Conservation (phyloP, 768 basidiomycete genomes). For the Agaricus blazei region DNA sequence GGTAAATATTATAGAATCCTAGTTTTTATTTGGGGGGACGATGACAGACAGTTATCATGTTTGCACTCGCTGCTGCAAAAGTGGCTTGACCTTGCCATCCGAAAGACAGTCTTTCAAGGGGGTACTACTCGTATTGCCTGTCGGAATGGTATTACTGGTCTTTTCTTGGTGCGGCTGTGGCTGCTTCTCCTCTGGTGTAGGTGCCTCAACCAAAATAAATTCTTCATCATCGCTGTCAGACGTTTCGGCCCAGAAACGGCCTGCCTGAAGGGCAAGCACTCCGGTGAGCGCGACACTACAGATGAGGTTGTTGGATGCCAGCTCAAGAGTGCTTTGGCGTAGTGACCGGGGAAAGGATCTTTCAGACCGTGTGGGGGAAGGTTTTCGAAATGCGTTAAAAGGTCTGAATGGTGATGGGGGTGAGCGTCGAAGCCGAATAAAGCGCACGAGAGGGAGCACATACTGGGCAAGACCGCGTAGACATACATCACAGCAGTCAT, state of each 20-base stretch:
- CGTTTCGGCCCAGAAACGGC: slow-evolving; percentile 80
- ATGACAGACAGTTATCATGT: slow-evolving; percentile 1
- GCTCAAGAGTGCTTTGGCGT: slow-evolving; percentile 62
- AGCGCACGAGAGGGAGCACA: slow-evolving; percentile 21
- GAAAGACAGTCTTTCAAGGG: slow-evolving; percentile 5
- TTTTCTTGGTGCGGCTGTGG: background rate
- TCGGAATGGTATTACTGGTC: background rate
- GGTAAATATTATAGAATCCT: no score
- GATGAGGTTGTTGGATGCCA: slow-evolving; percentile 80
- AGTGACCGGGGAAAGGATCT: slow-evolving; percentile 57
- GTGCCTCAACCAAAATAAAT: slow-evolving; percentile 22
- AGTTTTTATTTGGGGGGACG: background rate
- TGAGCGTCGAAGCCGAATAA: slow-evolving; percentile 1
- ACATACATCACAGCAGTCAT: slow-evolving; percentile 69
- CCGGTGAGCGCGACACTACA: slow-evolving; percentile 87
- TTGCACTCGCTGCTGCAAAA: slow-evolving; percentile 23
- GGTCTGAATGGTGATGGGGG: slow-evolving; percentile 31
- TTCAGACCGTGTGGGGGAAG: slow-evolving; percentile 47
- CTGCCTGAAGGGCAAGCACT: slow-evolving; percentile 79
- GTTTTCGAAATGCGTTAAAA: slow-evolving; percentile 53
- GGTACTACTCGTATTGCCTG: background rate
- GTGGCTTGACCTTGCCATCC: slow-evolving; percentile 24
- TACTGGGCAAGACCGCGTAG: slow-evolving; percentile 77
- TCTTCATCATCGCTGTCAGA: slow-evolving; percentile 56
- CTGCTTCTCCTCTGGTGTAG: slow-evolving; percentile 6